These are phyloP conservation scores for Lotmaria passim DNA, from an alignment of 208 protist genomes.

Conservation along the genomic window DNA sequence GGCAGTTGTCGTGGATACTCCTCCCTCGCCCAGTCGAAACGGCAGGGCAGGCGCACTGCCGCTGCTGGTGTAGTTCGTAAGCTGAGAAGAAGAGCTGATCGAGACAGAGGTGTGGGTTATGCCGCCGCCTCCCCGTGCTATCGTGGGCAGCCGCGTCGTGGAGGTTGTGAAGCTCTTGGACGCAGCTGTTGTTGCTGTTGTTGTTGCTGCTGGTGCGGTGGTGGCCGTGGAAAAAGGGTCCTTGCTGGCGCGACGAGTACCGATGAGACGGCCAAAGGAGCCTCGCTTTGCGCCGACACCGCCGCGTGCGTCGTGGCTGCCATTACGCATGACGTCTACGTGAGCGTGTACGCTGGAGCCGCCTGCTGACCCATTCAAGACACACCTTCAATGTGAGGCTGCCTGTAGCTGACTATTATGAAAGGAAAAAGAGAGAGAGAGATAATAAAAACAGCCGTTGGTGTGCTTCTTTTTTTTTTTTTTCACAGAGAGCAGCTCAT, in stretches of 20 bases:
- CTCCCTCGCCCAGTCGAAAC: too few relatives aligned
- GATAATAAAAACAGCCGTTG: too few relatives aligned
- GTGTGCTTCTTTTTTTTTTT: too few relatives aligned
- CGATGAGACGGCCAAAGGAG: slow-evolving; percentile 24
- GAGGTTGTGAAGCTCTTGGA: not conserved
- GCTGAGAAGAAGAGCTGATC: slow-evolving; percentile 1
- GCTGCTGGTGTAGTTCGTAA: not conserved
- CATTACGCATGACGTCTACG: not conserved
- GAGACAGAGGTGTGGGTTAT: not conserved
- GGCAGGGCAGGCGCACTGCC: too few relatives aligned
- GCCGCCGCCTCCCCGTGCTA: not conserved
- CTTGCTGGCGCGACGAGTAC: slow-evolving; percentile 3
- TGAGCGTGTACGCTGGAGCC: too few relatives aligned
- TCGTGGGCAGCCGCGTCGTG: slow-evolving; percentile 1
- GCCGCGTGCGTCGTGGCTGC: not conserved
- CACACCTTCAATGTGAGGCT: too few relatives aligned
- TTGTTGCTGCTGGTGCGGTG: not conserved
- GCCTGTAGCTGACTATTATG: too few relatives aligned
- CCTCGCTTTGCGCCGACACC: slow-evolving; percentile 18
- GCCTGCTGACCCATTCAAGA: too few relatives aligned
- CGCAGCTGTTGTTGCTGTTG: not conserved
- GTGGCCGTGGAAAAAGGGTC: not conserved
- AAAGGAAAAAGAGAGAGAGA: too few relatives aligned
- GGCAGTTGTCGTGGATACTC: not conserved
- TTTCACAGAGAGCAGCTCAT: too few relatives aligned